Conservation (phyloP, 2,329 filamentous ascomycete species). For the Penicillium sp. region DNA sequence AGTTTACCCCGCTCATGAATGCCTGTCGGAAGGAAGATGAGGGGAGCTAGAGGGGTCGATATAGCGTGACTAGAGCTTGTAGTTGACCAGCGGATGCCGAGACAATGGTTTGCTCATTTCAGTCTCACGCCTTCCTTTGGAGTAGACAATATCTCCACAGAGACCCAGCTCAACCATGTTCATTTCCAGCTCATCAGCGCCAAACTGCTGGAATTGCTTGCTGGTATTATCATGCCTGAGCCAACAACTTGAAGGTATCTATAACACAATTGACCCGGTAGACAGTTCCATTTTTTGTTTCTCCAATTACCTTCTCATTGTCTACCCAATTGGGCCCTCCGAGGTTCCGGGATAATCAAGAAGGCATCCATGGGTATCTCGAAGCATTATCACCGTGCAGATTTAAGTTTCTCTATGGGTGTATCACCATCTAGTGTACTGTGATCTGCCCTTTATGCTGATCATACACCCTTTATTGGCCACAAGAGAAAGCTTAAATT, state of each 20-base stretch:
- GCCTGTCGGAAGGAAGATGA: conserved; percentile 9
- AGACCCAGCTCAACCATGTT: conserved; percentile 43
- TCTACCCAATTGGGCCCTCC: background rate
- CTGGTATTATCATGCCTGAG: conserved; percentile 26
- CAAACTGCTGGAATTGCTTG: conserved; percentile 31
- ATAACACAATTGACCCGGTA: background rate
- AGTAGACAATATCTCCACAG: conserved; percentile 48
- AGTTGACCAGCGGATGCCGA: conserved; percentile 46
- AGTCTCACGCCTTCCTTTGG: conserved; percentile 45
- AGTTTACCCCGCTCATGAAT: conserved; percentile 45
- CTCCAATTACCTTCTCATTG: background rate
- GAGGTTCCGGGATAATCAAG: background rate
- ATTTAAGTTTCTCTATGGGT: background rate
- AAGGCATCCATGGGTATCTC: background rate
- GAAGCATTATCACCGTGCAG: background rate
- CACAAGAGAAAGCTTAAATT: too few relatives aligned
- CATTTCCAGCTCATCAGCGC: conserved; percentile 45
- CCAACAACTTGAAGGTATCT: conserved; percentile 34
- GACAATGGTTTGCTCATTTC: conserved; percentile 46
- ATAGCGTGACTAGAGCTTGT: conserved; percentile 30
- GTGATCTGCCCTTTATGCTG: background rate
- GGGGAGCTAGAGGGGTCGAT: conserved; percentile 32
- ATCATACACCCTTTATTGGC: background rate
- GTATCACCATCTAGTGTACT: background rate
- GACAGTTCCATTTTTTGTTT: background rate